Evolutionary conservation across 345 rosid species (phyloP), one percentile per base, ranked within the genome.

Genomic region (Syzygium grande): DNA sequence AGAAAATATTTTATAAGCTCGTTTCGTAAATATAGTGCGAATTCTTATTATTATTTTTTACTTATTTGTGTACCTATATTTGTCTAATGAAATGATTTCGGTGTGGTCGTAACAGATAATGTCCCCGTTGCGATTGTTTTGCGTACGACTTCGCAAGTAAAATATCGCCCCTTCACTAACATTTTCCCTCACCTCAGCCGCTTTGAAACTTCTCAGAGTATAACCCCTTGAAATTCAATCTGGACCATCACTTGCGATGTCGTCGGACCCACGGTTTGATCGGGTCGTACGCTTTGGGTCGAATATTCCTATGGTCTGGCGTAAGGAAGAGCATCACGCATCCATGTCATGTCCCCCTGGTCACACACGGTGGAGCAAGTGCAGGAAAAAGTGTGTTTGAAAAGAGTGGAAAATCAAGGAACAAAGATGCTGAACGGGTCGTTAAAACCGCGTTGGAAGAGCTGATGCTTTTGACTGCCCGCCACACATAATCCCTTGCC

Each of bases 81-180:
- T 61, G 14, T 61, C 29, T 61, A n/a, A 61, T n/a, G 34, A n/a
- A n/a, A 6, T 13, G 10, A 61, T 61, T 61, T 8, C 34, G 2
- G 10, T 15, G 1, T 6, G 5, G 14, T n/a, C 2, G 73, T n/a
- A 61, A 43, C 46, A 43, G 46, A 43, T 43, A 54, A 86, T 80
- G 22, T 86, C 51, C 7, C 56, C 7, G 87, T 88, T 89, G 92
- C 80, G 90, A 19, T 30, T 23, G 68, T 79, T 19, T 38, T 30
- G 65, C 85, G 53, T 63, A n/a, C 46, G 79, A 2, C 79, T 68
- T 19, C 11, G 51, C 51, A 9, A 59, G 34, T 7, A 41, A 56
- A 46, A 17, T 34, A 80, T 87, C 88, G 52, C 19, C 49, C 80
- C 46, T 73, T 38, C 23, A 56, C 10, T 49, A 21, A 49, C 87